A percentile compares a stretch with the other conserved stretches of the same genome.
phyloP scores from a whole-genome alignment of 2,329 filamentous ascomycete species.

The Metarhizium guizhouense region DNA sequence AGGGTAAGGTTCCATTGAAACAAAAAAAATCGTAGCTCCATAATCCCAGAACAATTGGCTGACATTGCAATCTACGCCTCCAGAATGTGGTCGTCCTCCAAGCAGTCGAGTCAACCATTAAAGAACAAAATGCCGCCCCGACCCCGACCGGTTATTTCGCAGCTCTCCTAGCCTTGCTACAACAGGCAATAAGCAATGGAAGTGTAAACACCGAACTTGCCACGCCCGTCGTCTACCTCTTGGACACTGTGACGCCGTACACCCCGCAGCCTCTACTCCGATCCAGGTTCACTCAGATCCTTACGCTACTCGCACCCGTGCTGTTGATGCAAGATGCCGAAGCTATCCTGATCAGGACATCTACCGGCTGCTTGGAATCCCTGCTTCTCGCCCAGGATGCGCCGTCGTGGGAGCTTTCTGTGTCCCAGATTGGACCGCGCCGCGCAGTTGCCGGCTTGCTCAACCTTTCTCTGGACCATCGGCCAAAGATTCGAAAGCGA shows the following conservation, averaged over 20 bases:
- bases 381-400: constrained; percentile 83
- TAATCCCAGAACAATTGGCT: neutral
- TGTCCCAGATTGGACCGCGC: constrained; percentile 75
- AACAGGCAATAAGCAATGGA: constrained; percentile 61
- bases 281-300: constrained; percentile 90
- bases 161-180: constrained; percentile 80
- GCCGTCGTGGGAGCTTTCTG: constrained; percentile 76
- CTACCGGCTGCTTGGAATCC: constrained; percentile 90
- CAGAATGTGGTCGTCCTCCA: constrained; percentile 79
- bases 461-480: constrained; percentile 72
- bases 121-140: constrained; percentile 73
- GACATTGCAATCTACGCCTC: neutral
- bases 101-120: constrained; percentile 86
- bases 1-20: constrained; percentile 53
- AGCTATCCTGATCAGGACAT: constrained; percentile 75
- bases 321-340: constrained; percentile 74
- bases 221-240: constrained; percentile 84
- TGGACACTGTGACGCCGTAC: constrained; percentile 82
- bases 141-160: constrained; percentile 92
- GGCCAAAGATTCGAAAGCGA: constrained; percentile 89
- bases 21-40: neutral
- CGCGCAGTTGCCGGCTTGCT: constrained; percentile 80
- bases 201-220: constrained; percentile 74
- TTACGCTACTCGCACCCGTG: constrained; percentile 76
- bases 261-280: constrained; percentile 80